These are phyloP conservation scores for Mycena epipterygia DNA, from an alignment of 768 basidiomycete species.

Conservation along the genomic window DNA sequence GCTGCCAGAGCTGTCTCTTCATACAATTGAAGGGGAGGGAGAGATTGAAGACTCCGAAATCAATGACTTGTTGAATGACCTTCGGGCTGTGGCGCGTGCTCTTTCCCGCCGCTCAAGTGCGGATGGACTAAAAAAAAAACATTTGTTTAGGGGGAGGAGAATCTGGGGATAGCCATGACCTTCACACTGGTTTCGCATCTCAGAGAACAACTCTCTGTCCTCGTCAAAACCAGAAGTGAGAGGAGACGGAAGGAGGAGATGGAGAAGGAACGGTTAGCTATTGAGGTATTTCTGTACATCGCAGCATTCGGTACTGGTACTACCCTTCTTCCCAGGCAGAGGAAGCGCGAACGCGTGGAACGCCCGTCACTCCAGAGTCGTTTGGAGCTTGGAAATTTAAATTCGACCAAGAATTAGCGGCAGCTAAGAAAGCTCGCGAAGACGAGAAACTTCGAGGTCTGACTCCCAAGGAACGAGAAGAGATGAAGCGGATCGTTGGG, in stretches of 20 bases:
- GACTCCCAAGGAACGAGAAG: constrained; percentile 44
- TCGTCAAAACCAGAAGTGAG: constrained; percentile 74
- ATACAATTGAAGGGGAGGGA: constrained; percentile 72
- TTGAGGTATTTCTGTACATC: constrained; percentile 71
- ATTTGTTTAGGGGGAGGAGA: constrained; percentile 78
- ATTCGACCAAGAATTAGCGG: constrained; percentile 78
- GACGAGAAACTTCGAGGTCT: constrained; percentile 69
- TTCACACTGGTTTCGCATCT: constrained; percentile 93
- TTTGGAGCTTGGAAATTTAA: constrained; percentile 88
- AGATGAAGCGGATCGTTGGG: constrained; percentile 59
- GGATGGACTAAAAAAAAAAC: too few relatives aligned
- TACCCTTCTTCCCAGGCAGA: constrained; percentile 71
- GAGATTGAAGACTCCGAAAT: constrained; percentile 71
- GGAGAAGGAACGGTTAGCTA: constrained; percentile 79
- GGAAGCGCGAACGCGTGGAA: constrained; percentile 89
- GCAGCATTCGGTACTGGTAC: constrained; percentile 10
- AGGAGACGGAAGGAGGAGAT: constrained; percentile 69
- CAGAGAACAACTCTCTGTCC: constrained; percentile 77
- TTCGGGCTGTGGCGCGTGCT: constrained; percentile 68
- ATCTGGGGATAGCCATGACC: constrained; percentile 97
- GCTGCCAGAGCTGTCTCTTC: constrained; percentile 79
- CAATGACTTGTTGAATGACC: constrained; percentile 65
- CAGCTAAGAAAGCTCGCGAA: constrained; percentile 68
- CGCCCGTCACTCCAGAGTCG: constrained; percentile 87
- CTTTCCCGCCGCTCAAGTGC: constrained; percentile 11